Evolutionary conservation across 768 basidiomycete genomes (phyloP), one percentile per base, ranked within the genome.

Genomic region (Coprinopsis cinerea): DNA sequence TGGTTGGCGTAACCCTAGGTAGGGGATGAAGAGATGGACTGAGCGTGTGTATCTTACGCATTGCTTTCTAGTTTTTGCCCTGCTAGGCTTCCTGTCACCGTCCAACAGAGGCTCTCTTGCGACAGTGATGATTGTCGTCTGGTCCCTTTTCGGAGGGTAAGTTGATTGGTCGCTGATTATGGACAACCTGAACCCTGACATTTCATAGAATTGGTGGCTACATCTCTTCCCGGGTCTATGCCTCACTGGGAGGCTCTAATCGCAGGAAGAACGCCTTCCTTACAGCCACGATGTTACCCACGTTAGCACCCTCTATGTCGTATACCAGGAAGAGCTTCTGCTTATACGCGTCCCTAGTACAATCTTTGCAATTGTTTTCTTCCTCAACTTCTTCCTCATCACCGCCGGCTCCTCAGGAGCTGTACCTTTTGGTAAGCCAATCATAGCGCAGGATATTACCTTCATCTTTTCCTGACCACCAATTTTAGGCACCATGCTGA

Each of bases 71-170:
- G 88, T 94, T 9, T 98, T 95, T 63, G 95, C 92, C 5, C 69
- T 95, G 18, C 64, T 96, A 48, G 94, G 94, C 4, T 95, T 98
- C 73, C 76, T 98, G 23, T 94, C 91, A 0, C 95, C 95, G 6
- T 93, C 92, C 14, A 97, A 96, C 60, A 85, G 95, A 18, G 95
- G 95, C 22, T 87, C 92, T 2, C 79, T 98, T 9, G 91, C 91
- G 1, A 96, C 93, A 2, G 87, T 93, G 39, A 88, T 96, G 82
- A 81, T 96, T 74, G 79, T 97, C 13, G 91, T 83, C 64, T 97
- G 92, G 91, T 88, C 93, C 2, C 71, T 96, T 57, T 97, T 97
- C 60, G 92, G 92, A 65, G 73, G 85, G 90, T 82, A 57, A 56
- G 77, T 58, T 43, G 25, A 26, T 28, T 15, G 10, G 27, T 36